phyloP scores from a whole-genome alignment of 208 protist species.

The Wallacemonas rigidus region DNA sequence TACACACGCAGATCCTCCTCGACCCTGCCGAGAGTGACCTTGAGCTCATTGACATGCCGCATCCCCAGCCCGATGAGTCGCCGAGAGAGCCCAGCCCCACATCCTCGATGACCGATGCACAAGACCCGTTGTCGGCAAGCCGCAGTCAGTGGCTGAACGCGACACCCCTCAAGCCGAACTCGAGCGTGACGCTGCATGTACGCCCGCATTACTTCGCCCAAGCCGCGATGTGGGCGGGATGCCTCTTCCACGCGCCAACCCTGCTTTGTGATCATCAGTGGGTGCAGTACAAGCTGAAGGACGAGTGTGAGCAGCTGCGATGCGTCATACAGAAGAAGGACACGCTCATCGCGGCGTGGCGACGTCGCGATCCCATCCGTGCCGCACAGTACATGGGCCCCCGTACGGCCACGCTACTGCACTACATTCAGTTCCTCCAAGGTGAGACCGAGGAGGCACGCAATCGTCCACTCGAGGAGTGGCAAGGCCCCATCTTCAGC shows the following conservation, averaged over 20 bases:
- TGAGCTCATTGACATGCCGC: conserved; percentile 46
- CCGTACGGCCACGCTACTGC: conserved; percentile 48
- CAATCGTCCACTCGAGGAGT: conserved; percentile 38
- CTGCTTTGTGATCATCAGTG: conserved; percentile 42
- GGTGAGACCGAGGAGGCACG: conserved; percentile 68
- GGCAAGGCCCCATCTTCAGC: conserved; percentile 39
- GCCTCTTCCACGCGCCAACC: conserved; percentile 64
- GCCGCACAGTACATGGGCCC: conserved; percentile 55
- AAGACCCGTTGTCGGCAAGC: not conserved
- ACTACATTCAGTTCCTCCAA: conserved; percentile 64
- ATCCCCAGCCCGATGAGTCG: not conserved
- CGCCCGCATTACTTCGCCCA: conserved; percentile 48
- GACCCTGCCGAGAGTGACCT: conserved; percentile 38
- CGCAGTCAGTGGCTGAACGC: not conserved
- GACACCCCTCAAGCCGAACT: conserved; percentile 20
- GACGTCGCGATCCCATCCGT: conserved; percentile 33
- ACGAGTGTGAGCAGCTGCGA: conserved; percentile 73
- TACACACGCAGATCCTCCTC: conserved; percentile 75
- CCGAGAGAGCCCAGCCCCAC: not conserved
- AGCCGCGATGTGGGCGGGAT: conserved; percentile 67
- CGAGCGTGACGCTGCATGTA: conserved; percentile 38
- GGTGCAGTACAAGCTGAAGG: conserved; percentile 90
- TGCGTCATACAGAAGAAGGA: conserved; percentile 82
- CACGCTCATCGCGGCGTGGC: conserved; percentile 72
- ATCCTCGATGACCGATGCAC: not conserved